A percentile compares a stretch with the other conserved stretches of the same genome.
These are phyloP conservation scores for Globisporangium camurandrum DNA, from an alignment of 352 stramenopile genomes.

Conservation along the genomic window DNA sequence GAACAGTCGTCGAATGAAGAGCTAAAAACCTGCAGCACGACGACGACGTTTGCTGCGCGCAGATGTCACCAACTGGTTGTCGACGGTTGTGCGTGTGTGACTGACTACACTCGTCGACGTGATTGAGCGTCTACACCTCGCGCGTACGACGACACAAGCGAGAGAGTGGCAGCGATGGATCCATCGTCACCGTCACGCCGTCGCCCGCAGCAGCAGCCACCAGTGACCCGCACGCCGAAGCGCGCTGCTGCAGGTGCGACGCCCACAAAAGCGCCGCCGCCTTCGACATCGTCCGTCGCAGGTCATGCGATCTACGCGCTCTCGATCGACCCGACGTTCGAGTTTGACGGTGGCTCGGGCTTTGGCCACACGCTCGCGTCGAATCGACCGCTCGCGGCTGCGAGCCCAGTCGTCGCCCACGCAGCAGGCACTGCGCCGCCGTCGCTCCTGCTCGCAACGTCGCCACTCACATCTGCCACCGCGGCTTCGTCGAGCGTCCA, in stretches of 20 bases:
- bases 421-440: conserved; percentile 7
- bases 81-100: too few species aligned
- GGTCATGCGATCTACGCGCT: conserved; percentile 20
- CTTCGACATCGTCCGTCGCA: not conserved
- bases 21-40: too few species aligned
- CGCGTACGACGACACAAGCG: too few species aligned
- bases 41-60: too few species aligned
- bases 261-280: not conserved
- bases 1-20: too few species aligned
- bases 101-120: too few species aligned
- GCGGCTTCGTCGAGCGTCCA: conserved; percentile 13
- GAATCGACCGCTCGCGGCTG: conserved; percentile 46
- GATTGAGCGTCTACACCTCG: too few species aligned
- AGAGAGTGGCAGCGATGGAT: too few species aligned
- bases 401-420: too few species aligned
- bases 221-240: not conserved
- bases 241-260: not conserved
- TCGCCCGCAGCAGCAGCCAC: too few species aligned
- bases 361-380: conserved; percentile 53
- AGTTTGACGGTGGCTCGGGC: conserved; percentile 60
- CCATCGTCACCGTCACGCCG: too few species aligned
- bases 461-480: conserved; percentile 4
- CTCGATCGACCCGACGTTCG: conserved; percentile 49
- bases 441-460: conserved; percentile 15
- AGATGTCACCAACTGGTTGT: too few species aligned